Evolutionary conservation across 306 rosid species (phyloP).

Genomic region (Begonia masoniana): DNA sequence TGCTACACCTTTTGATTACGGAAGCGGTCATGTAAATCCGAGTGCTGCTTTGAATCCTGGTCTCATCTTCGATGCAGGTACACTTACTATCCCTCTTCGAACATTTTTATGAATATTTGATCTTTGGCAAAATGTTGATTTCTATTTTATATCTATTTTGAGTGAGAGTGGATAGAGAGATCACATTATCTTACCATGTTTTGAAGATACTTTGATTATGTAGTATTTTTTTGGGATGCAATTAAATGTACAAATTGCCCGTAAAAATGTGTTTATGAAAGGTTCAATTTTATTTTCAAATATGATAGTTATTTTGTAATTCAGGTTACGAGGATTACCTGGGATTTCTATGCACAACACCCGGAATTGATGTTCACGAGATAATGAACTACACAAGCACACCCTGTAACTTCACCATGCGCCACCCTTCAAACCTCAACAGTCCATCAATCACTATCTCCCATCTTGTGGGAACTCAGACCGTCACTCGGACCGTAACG

Average conservation of each 20-base stretch:
- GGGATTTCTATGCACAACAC: constrained; percentile 77
- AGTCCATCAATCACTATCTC: constrained; percentile 77
- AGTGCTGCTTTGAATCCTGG: constrained; percentile 78
- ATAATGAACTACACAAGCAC: constrained; percentile 77
- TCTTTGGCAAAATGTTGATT: no score
- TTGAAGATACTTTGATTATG: no score
- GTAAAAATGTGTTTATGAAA: no score
- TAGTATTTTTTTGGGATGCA: no score
- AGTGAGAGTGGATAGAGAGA: no score
- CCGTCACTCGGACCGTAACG: constrained; percentile 40
- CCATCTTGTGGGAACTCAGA: constrained; percentile 52
- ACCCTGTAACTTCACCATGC: constrained; percentile 44
- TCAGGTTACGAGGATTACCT: constrained; percentile 73
- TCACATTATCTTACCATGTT: no score
- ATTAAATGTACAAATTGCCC: no score
- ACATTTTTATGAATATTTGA: no score
- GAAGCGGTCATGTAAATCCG: constrained; percentile 94
- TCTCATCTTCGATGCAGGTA: constrained; percentile 77
- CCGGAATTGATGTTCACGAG: constrained; percentile 52
- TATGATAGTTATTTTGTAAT: no score
- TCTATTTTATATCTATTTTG: no score
- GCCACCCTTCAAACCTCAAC: constrained; percentile 59
- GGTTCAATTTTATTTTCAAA: background rate
- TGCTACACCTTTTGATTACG: constrained; percentile 92
- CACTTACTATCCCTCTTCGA: constrained; percentile 12